Percentiles rank a stretch among this genome's conserved stretches.
phyloP scores from a whole-genome alignment of 352 stramenopile genomes.

The Thraustotheca clavata region DNA sequence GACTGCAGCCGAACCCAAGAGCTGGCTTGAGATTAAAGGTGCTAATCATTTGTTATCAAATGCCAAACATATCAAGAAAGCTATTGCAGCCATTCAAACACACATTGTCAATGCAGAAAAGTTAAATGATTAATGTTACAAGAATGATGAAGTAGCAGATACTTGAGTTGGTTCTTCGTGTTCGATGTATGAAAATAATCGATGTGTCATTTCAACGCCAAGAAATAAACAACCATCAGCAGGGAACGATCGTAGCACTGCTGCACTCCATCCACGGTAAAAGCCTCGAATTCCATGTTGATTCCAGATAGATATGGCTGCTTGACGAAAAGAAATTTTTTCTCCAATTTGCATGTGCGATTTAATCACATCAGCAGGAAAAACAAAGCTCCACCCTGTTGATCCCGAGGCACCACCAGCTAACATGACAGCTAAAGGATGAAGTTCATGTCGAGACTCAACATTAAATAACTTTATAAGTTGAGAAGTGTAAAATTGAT shows the following conservation, averaged over 20 bases:
- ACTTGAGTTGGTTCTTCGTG: too few relatives aligned
- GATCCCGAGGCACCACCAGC: slow-evolving; percentile 64
- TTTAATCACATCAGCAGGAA: slow-evolving; percentile 80
- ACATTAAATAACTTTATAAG: slow-evolving; percentile 37
- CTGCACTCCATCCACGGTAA: slow-evolving; percentile 79
- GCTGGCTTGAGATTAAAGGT: slow-evolving; percentile 39
- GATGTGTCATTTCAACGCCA: slow-evolving; percentile 82
- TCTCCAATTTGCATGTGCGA: slow-evolving; percentile 59
- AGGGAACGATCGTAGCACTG: slow-evolving; percentile 73
- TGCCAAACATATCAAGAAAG: slow-evolving; percentile 64
- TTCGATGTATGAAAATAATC: slow-evolving; percentile 33
- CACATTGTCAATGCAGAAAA: slow-evolving; percentile 20
- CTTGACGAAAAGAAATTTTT: slow-evolving; percentile 27
- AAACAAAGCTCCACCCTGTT: slow-evolving; percentile 78
- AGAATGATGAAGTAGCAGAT: too few relatives aligned
- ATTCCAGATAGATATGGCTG: slow-evolving; percentile 44
- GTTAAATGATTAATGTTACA: too few relatives aligned
- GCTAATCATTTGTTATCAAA: slow-evolving; percentile 74
- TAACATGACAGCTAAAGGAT: slow-evolving; percentile 61
- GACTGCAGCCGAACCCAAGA: slow-evolving; percentile 46
- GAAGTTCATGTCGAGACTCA: slow-evolving; percentile 60
- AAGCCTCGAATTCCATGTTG: slow-evolving; percentile 63
- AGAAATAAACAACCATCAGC: slow-evolving; percentile 84
- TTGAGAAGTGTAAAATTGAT: slow-evolving; percentile 58
- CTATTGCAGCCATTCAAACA: slow-evolving; percentile 35